Percentiles rank a stretch among this genome's conserved stretches.
Evolutionary conservation across 441 rosid species (phyloP).

Genomic region (Populus trichocarpa): DNA sequence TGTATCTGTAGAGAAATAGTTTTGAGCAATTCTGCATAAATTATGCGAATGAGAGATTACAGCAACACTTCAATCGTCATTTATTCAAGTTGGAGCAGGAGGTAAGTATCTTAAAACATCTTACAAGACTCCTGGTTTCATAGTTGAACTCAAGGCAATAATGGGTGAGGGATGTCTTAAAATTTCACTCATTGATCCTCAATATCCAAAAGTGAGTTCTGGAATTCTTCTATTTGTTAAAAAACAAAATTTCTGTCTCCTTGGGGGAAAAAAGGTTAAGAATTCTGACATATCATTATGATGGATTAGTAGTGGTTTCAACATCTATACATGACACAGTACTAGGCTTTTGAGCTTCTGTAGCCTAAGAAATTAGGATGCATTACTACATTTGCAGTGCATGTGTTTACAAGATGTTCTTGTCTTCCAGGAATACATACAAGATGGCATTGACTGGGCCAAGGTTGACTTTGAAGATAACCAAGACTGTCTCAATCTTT

Average conservation of each 20-base stretch:
- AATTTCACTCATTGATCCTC: not conserved
- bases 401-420: slow-evolving; percentile 3
- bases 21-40: slow-evolving; percentile 99
- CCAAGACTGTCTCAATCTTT: slow-evolving; percentile 96
- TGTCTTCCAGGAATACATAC: slow-evolving; percentile 78
- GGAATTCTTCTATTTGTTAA: not conserved
- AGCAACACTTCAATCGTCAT: slow-evolving; percentile 98
- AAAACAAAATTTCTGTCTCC: not conserved
- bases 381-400: not conserved
- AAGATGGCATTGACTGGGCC: slow-evolving; percentile 99
- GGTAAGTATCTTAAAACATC: slow-evolving; percentile 36
- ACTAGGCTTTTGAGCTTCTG: not conserved
- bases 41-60: slow-evolving; percentile 98
- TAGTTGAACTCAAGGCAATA: not conserved
- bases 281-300: not conserved
- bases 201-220: not conserved
- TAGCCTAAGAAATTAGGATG: not conserved
- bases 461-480: slow-evolving; percentile 98
- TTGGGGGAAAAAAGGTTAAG: not conserved
- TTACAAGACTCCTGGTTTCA: not conserved
- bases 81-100: slow-evolving; percentile 98
- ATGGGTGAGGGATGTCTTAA: not conserved
- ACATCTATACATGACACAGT: not conserved
- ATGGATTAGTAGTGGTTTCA: not conserved
- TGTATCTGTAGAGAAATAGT: slow-evolving; percentile 79